Percentiles rank a stretch among this genome's conserved stretches.
Evolutionary conservation across 1,284 basidiomycete species (phyloP).

Genomic region (Cronartium quercuum): DNA sequence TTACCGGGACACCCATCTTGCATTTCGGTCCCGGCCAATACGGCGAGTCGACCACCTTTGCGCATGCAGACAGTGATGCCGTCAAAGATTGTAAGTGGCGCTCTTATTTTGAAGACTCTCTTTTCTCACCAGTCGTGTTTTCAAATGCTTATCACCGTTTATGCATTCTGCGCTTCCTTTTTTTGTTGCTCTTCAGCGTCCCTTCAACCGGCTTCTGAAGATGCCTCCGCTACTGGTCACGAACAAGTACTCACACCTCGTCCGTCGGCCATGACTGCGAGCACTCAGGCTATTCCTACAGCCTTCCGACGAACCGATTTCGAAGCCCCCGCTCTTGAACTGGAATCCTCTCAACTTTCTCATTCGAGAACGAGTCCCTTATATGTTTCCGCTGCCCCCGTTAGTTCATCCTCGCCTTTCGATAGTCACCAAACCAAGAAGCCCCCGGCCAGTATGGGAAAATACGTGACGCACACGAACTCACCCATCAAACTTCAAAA

Average conservation of each 20-base stretch:
- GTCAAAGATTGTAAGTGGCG: too few species aligned
- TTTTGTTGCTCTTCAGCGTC: too few species aligned
- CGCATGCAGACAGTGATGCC: too few species aligned
- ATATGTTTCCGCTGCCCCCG: background rate
- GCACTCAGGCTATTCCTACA: background rate
- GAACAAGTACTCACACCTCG: background rate
- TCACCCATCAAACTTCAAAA: background rate
- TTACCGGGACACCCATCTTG: slow-evolving; percentile 24
- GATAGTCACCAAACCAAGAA: background rate
- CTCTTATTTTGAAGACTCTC: too few species aligned
- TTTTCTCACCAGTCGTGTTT: too few species aligned
- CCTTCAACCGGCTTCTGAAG: too few species aligned
- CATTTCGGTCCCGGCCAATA: background rate
- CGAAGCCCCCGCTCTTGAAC: background rate
- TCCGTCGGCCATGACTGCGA: background rate
- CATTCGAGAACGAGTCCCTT: background rate
- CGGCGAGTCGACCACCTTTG: background rate
- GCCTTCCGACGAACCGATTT: background rate
- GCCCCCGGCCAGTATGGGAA: background rate
- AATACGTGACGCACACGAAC: background rate
- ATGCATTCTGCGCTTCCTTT: too few species aligned
- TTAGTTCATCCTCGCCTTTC: background rate
- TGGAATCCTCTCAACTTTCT: background rate
- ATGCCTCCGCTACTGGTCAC: background rate
- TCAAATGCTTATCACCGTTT: too few species aligned